These are phyloP conservation scores for Gliomastix tumulicola DNA, from an alignment of 2,329 filamentous ascomycete species.

Conservation along the genomic window DNA sequence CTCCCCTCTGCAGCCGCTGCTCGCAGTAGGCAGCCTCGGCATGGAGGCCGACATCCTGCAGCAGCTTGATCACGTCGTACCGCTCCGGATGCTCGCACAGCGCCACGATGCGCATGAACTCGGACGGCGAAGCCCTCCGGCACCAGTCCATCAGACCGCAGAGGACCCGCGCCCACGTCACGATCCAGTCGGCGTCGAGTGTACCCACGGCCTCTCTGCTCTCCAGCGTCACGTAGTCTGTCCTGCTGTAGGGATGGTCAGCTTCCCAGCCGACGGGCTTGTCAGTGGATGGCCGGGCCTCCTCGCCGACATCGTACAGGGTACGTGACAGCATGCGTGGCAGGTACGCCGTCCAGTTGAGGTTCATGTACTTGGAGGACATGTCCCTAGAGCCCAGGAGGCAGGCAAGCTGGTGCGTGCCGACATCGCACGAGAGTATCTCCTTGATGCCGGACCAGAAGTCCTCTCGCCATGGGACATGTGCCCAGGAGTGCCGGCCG, in stretches of 20 bases:
- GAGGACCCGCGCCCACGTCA: conserved; percentile 23
- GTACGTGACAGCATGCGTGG: no score
- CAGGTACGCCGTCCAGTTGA: conserved; percentile 15
- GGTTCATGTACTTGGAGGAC: conserved; percentile 8
- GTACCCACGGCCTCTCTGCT: conserved; percentile 26
- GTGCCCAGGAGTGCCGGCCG: no score
- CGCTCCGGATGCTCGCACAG: conserved; percentile 8
- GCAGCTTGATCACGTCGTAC: conserved; percentile 27
- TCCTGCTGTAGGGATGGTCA: no score
- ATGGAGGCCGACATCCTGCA: conserved; percentile 23
- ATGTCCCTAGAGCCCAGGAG: conserved; percentile 12
- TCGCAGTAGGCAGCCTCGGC: conserved; percentile 18
- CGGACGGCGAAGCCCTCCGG: conserved; percentile 16
- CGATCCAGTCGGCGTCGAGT: conserved; percentile 23
- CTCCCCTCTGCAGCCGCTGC: conserved; percentile 12
- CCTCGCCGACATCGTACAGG: no score
- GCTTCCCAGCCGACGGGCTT: no score
- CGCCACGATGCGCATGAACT: conserved; percentile 16
- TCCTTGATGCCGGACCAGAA: conserved; percentile 13
- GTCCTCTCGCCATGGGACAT: no score
- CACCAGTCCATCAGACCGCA: conserved; percentile 19
- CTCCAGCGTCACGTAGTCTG: conserved; percentile 23
- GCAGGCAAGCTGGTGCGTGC: conserved; percentile 11
- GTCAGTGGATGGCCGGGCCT: no score
- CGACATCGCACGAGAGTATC: conserved; percentile 13